phyloP scores from a whole-genome alignment of 2,329 filamentous ascomycete genomes.

The Myriosclerotinia scirpicola region DNA sequence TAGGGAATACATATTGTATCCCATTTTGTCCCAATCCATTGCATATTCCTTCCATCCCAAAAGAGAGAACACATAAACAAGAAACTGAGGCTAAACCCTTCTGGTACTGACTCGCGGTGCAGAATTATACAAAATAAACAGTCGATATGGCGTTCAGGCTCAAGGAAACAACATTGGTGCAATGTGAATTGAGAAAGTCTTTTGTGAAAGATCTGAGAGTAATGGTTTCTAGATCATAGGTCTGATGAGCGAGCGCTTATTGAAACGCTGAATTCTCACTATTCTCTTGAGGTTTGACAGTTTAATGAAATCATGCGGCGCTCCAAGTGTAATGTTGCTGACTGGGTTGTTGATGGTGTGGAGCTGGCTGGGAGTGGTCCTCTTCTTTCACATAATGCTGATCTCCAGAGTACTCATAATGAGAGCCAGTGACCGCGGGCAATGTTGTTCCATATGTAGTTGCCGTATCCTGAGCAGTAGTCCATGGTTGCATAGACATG shows the following conservation, averaged over 20 bases:
- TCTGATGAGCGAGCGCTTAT: conserved; percentile 1
- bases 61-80: background rate
- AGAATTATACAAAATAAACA: conserved; percentile 14
- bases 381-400: conserved; percentile 35
- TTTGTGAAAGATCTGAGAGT: background rate
- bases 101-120: conserved; percentile 3
- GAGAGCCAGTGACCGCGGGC: conserved; percentile 26
- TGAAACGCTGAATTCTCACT: background rate
- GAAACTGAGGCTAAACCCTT: background rate
- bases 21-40: conserved; percentile 1
- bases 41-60: background rate
- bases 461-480: conserved; percentile 29
- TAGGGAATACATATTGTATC: conserved; percentile 3
- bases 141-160: background rate
- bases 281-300: background rate
- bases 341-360: conserved; percentile 19
- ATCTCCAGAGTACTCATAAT: conserved; percentile 35
- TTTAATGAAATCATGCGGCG: conserved; percentile 24
- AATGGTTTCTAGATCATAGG: background rate
- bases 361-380: conserved; percentile 22
- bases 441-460: conserved; percentile 32
- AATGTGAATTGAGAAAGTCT: background rate
- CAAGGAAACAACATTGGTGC: background rate
- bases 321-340: conserved; percentile 39
- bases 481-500: conserved; percentile 34